phyloP scores from a whole-genome alignment of 73 alveolate species.

The Paramecium primaurelia region DNA sequence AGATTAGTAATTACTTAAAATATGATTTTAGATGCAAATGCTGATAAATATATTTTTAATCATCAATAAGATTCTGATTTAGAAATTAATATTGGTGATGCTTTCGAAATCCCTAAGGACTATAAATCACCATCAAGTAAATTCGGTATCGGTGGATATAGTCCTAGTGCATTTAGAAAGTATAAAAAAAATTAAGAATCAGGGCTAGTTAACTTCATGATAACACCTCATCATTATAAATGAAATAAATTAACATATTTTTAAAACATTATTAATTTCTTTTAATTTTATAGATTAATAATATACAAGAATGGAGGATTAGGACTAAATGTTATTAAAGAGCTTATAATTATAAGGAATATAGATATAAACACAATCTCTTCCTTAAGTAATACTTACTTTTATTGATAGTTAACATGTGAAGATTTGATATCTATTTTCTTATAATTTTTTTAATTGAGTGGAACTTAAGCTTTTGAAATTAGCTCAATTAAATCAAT shows the following conservation, averaged over 20 bases:
- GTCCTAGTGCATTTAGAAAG: slow-evolving; percentile 51
- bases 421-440: neutral
- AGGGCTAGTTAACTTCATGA: neutral
- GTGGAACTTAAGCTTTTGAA: neutral
- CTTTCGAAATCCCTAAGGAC: neutral
- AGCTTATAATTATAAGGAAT: neutral
- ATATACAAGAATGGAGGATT: slow-evolving; percentile 13
- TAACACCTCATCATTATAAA: neutral
- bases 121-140: neutral
- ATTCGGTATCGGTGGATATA: neutral
- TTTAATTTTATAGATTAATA: neutral
- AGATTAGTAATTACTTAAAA: neutral
- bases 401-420: neutral
- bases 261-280: neutral
- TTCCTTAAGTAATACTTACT: neutral
- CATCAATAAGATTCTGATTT: neutral
- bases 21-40: slow-evolving; percentile 20
- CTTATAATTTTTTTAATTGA: neutral
- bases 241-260: neutral
- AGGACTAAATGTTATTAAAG: neutral
- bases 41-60: neutral
- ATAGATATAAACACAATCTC: neutral
- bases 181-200: neutral
- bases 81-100: neutral
- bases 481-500: slow-evolving; percentile 9